These are phyloP conservation scores for Pilatotrama ljubarskyi DNA, from an alignment of 768 basidiomycete genomes.

Conservation along the genomic window DNA sequence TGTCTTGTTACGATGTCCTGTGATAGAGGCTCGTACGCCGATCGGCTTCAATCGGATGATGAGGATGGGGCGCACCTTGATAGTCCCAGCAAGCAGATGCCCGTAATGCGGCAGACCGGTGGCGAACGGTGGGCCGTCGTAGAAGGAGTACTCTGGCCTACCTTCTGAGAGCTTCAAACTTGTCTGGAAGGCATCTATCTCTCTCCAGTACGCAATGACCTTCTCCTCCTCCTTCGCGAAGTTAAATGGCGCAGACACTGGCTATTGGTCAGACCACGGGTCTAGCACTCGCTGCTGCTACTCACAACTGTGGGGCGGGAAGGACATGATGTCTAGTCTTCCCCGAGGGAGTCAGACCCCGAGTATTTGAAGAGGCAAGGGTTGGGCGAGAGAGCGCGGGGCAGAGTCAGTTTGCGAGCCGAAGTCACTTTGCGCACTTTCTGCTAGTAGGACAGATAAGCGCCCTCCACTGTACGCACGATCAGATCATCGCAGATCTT, in stretches of 20 bases:
- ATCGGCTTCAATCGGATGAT: not conserved
- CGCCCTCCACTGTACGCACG: not conserved
- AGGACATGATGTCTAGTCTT: constrained; percentile 24
- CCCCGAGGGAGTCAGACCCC: not conserved
- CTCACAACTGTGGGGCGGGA: constrained; percentile 32
- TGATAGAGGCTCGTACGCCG: constrained; percentile 5
- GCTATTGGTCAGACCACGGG: constrained; percentile 11
- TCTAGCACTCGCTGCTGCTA: not conserved
- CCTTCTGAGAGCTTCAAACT: constrained; percentile 91
- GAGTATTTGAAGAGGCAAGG: not conserved
- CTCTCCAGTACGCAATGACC: constrained; percentile 87
- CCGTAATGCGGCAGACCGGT: constrained; percentile 97
- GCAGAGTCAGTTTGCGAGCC: constrained; percentile 4
- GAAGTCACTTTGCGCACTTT: constrained; percentile 7
- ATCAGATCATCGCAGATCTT: constrained; percentile 22
- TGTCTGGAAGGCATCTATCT: constrained; percentile 97
- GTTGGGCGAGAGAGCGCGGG: not conserved
- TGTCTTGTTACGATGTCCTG: constrained; percentile 98
- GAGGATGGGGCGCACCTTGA: constrained; percentile 61
- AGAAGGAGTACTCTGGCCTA: constrained; percentile 89
- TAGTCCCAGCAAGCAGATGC: constrained; percentile 88
- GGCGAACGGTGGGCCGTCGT: constrained; percentile 96
- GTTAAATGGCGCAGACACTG: constrained; percentile 76
- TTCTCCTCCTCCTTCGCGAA: constrained; percentile 90
- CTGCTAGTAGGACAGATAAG: constrained; percentile 14